phyloP scores from a whole-genome alignment of 2,329 filamentous ascomycete genomes.

The Botryotinia calthae region DNA sequence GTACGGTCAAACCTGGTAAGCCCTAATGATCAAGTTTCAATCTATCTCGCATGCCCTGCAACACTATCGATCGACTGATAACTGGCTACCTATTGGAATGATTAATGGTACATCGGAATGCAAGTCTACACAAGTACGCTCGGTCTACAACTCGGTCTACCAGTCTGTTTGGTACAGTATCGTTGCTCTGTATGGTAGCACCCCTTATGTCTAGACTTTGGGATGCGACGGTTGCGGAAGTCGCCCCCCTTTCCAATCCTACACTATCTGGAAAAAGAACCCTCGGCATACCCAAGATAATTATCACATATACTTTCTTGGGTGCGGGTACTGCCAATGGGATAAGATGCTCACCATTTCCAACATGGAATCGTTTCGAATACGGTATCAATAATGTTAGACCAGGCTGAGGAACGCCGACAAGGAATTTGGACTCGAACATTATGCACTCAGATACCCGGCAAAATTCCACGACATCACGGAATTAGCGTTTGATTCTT shows the following conservation, averaged over 20 bases:
- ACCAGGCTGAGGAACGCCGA: constrained; percentile 20
- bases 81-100: constrained; percentile 13
- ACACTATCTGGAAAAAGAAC: not conserved
- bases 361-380: constrained; percentile 17
- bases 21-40: constrained; percentile 18
- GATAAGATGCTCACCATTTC: constrained; percentile 8
- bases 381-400: constrained; percentile 7
- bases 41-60: constrained; percentile 19
- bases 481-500: constrained; percentile 14
- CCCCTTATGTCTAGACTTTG: constrained; percentile 6
- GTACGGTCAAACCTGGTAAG: constrained; percentile 12
- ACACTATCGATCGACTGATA: constrained; percentile 18
- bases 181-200: constrained; percentile 9
- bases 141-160: constrained; percentile 11
- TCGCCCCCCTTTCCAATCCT: constrained; percentile 12
- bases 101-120: constrained; percentile 14
- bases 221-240: constrained; percentile 4
- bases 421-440: constrained; percentile 20
- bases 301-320: constrained; percentile 13
- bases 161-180: constrained; percentile 11
- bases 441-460: constrained; percentile 29
- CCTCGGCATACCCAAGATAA: constrained; percentile 16
- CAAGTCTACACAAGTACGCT: constrained; percentile 10
- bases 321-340: constrained; percentile 13
- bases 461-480: constrained; percentile 29